phyloP scores from a whole-genome alignment of 1,284 basidiomycete genomes.

The Limonomyces culmigenus region DNA sequence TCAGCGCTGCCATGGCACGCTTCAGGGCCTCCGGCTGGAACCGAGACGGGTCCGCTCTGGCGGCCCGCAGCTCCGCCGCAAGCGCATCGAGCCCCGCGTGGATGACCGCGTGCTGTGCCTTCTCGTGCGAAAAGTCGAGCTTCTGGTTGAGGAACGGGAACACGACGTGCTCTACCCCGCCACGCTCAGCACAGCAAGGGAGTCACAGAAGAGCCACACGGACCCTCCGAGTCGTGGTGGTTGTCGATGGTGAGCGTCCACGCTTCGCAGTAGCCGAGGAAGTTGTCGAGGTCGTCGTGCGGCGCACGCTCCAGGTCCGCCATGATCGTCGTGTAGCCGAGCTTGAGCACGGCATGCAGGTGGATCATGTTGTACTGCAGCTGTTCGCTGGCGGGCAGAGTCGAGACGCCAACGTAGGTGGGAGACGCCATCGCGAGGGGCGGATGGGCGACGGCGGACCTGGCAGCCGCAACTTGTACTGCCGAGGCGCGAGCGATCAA shows the following conservation, averaged over 20 bases:
- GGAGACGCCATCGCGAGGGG: no score
- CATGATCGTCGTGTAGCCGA: constrained; percentile 17
- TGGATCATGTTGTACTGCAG: constrained; percentile 11
- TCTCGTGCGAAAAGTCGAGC: constrained; percentile 19
- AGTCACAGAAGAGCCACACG: neutral
- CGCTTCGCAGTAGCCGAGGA: constrained; percentile 21
- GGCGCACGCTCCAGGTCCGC: constrained; percentile 18
- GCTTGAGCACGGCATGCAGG: constrained; percentile 16
- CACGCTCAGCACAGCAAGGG: neutral
- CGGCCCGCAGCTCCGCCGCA: constrained; percentile 10
- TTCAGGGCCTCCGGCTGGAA: constrained; percentile 15
- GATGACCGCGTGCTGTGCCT: constrained; percentile 18
- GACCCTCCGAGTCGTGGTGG: constrained; percentile 18
- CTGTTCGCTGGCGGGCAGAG: constrained; percentile 7
- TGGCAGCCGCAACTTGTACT: no score
- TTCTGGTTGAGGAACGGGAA: constrained; percentile 19
- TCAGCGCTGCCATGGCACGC: constrained; percentile 11
- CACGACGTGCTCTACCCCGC: constrained; percentile 11
- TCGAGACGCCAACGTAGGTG: no score
- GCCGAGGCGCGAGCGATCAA: no score
- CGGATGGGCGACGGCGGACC: no score
- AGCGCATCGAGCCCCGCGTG: constrained; percentile 15
- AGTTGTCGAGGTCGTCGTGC: constrained; percentile 18
- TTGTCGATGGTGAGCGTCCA: constrained; percentile 16
- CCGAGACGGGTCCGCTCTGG: constrained; percentile 11